These are phyloP conservation scores for Diaporthe sp. DNA, from an alignment of 2,329 filamentous ascomycete species.

Conservation along the genomic window DNA sequence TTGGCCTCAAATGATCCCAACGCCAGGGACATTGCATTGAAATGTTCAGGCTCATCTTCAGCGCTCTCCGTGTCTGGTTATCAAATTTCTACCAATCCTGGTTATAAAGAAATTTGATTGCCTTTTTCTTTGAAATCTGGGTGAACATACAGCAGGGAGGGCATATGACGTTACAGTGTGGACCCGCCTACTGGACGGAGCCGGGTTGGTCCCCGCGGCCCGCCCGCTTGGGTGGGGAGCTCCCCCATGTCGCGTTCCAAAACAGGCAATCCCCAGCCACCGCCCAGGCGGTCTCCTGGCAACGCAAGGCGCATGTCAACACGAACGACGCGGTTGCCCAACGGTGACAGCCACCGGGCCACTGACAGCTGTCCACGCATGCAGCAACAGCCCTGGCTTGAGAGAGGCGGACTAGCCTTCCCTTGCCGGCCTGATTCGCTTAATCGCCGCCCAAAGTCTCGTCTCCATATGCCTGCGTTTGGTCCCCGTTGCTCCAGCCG, in stretches of 20 bases:
- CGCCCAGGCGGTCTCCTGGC: conserved; percentile 26
- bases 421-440: conserved; percentile 18
- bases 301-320: conserved; percentile 31
- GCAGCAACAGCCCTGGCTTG: conserved; percentile 9
- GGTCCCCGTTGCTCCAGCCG: conserved; percentile 20
- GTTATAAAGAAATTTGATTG: no score
- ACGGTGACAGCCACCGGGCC: background rate
- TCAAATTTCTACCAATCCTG: no score
- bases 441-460: background rate
- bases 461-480: conserved; percentile 12
- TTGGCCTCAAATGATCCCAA: no score
- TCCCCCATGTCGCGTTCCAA: background rate
- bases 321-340: conserved; percentile 6
- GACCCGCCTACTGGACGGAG: background rate
- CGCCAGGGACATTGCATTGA: no score
- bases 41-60: no score
- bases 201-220: background rate
- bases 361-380: conserved; percentile 32
- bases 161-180: background rate
- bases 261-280: conserved; percentile 41
- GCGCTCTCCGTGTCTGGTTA: no score
- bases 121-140: no score
- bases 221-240: conserved; percentile 13
- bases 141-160: background rate
- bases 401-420: conserved; percentile 12